A percentile compares a stretch with the other conserved stretches of the same genome.
phyloP scores from a whole-genome alignment of 208 protist species.

The Phytomonas sp. region DNA sequence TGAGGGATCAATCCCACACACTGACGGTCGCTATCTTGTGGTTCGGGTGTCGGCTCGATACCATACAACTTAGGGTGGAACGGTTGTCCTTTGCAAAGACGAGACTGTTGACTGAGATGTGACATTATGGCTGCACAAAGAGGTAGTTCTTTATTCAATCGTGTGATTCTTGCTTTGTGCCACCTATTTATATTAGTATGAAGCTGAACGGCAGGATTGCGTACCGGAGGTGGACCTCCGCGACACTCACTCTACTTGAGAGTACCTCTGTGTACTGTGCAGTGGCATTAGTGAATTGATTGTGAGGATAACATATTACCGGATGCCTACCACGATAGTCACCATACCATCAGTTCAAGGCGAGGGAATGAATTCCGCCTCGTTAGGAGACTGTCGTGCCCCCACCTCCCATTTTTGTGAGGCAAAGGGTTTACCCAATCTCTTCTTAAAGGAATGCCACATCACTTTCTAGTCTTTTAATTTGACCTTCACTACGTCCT shows the following conservation, averaged over 20 bases:
- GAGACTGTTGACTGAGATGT: constrained; percentile 9
- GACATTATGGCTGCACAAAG: constrained; percentile 29
- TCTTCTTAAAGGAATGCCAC: not conserved
- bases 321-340: too few species aligned
- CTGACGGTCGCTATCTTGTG: constrained; percentile 14
- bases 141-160: constrained; percentile 18
- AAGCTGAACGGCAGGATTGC: constrained; percentile 13
- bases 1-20: not conserved
- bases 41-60: constrained; percentile 11
- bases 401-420: too few species aligned
- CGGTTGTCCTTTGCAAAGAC: constrained; percentile 20
- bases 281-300: too few species aligned
- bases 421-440: not conserved
- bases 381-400: too few species aligned
- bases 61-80: constrained; percentile 18
- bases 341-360: too few species aligned
- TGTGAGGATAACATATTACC: too few species aligned
- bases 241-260: constrained; percentile 18
- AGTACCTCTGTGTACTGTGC: too few species aligned
- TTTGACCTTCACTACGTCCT: not conserved
- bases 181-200: constrained; percentile 26
- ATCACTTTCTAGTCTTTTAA: not conserved
- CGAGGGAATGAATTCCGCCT: too few species aligned
- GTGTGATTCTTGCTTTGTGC: constrained; percentile 15
- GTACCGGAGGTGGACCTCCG: constrained; percentile 22